Evolutionary conservation across 176 grass and related monocot genomes (phyloP), one percentile per base, ranked within the genome.

Genomic region (Aegilops bicornis): DNA sequence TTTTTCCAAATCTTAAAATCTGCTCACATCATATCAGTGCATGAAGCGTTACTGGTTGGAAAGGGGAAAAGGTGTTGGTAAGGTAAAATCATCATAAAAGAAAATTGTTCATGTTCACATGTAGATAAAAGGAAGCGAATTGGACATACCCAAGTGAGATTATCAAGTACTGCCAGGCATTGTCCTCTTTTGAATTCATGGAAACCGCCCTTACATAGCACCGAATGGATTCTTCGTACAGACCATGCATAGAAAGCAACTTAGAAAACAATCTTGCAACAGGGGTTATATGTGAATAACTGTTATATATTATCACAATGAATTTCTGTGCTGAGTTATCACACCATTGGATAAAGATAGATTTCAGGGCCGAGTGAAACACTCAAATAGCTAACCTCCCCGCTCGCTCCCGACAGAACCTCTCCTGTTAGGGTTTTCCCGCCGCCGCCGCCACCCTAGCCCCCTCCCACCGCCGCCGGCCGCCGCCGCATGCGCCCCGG

Each of bases 161-260:
- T 72, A 79, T 89, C 79, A 97, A 79, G 82, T 97, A 97, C 69
- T 97, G 95, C 91, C 95, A 97, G 15, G 91, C 92, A 79, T 97
- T 97, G 73, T 91, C 92, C 50, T 91, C 95, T 95, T 97, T 97
- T 29, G 95, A 92, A 82, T 97, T 97, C 95, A 97, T 97, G 13
- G 87, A 8, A 84, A 97, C 92, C 29, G 91, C 91, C 86, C 95
- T 95, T 60, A 97, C 95, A 93, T 97, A 97, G 89, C 91, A 97
- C 31, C 91, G 86, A 83, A 95, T 97, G 39, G 92, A 97, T 47
- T 97, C 95, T 37, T 97, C 95, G n/a, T 95, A 85, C 65, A 97
- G 83, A 77, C 95, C 95, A 89, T 97, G 69, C 81, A 84, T 56
- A 85, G 7, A 76, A 30, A 84, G 48, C 5, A 87, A 69, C 69